Conservation (phyloP, 164 flowering plant species). For the Chimonanthus praecox region DNA sequence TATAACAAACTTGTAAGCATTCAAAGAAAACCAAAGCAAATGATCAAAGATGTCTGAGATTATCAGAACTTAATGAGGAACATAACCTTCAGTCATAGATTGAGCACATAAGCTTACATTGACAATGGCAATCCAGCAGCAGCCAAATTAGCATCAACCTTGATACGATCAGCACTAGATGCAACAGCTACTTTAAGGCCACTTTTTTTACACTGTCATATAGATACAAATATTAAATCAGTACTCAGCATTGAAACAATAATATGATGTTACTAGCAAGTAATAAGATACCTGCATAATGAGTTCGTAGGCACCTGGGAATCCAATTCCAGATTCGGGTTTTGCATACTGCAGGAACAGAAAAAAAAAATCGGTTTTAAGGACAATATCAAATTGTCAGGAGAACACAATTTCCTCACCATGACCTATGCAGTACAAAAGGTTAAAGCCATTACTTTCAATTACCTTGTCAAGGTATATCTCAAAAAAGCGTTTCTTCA, state of each 20-base stretch:
- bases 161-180: conserved; percentile 96
- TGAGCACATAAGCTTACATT: conserved; percentile 42
- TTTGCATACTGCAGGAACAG: conserved; percentile 70
- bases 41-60: background rate
- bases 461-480: conserved; percentile 85
- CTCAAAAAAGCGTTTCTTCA: conserved; percentile 87
- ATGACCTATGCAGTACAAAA: background rate
- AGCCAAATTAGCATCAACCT: conserved; percentile 88
- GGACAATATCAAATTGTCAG: background rate
- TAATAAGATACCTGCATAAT: conserved; percentile 52
- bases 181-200: conserved; percentile 99
- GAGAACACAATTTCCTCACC: background rate
- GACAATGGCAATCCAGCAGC: conserved; percentile 85
- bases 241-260: background rate
- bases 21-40: background rate
- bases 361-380: background rate
- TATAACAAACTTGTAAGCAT: background rate
- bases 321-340: conserved; percentile 92
- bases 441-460: background rate
- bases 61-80: background rate
- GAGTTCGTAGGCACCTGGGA: conserved; percentile 93
- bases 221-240: conserved; percentile 7
- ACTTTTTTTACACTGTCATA: conserved; percentile 67
- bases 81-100: background rate
- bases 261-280: background rate